A percentile compares a stretch with the other conserved stretches of the same genome.
These are phyloP conservation scores for Rhododendron henanense DNA, from an alignment of 148 eudicot genomes.

Conservation along the genomic window DNA sequence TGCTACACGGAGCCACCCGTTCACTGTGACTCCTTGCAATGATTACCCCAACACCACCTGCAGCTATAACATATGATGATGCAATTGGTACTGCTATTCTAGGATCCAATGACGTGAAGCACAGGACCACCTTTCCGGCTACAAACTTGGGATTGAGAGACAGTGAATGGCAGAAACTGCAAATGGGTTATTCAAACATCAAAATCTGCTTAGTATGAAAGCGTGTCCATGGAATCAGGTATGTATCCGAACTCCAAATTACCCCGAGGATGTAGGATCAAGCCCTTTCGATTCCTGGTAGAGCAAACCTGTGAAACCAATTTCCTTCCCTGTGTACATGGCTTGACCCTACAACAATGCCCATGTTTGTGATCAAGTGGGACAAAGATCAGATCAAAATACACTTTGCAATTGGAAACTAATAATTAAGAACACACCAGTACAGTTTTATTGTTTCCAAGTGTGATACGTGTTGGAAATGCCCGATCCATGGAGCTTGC, in stretches of 20 bases:
- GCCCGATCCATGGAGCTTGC: constrained; percentile 25
- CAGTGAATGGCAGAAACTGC: constrained; percentile 12
- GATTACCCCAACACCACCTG: constrained; percentile 24
- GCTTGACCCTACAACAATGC: constrained; percentile 19
- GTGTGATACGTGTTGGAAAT: constrained; percentile 21
- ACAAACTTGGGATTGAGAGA: not conserved
- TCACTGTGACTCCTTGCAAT: constrained; percentile 7
- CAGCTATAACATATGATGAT: not conserved
- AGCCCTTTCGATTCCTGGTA: not conserved
- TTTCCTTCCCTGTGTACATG: constrained; percentile 12
- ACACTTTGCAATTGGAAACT: not conserved
- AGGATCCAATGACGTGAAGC: not conserved
- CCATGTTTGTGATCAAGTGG: not conserved
- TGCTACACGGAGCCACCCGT: not conserved
- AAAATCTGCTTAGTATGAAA: not conserved
- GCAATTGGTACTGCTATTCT: not conserved
- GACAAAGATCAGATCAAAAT: not conserved
- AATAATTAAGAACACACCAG: constrained; percentile 6
- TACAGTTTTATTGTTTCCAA: constrained; percentile 26
- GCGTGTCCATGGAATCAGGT: not conserved
- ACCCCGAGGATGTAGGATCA: not conserved
- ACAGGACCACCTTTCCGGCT: constrained; percentile 26
- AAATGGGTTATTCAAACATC: not conserved
- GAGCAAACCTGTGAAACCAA: constrained; percentile 7
- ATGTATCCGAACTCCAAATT: not conserved